phyloP scores from a whole-genome alignment of 805 yeast species.

The Nakazawaea siamensis region DNA sequence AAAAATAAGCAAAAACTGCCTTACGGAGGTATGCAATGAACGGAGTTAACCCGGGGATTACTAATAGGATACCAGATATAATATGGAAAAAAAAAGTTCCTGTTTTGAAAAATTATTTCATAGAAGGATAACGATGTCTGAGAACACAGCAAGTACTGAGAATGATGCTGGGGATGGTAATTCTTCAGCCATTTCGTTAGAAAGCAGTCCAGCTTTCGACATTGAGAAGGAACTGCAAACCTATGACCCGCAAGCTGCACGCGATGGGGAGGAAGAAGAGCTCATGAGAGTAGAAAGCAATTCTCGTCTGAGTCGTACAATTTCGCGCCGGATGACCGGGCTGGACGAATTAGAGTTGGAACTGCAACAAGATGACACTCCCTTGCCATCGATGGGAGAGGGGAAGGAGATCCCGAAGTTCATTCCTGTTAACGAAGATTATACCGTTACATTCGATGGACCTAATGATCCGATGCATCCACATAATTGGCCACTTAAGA shows the following conservation, averaged over 20 bases:
- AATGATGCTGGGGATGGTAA: background rate
- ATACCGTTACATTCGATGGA: constrained; percentile 69
- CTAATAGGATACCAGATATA: no score
- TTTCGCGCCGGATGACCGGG: constrained; percentile 35
- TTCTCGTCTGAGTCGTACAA: background rate
- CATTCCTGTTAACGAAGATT: constrained; percentile 45
- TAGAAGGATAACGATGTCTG: no score
- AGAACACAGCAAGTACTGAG: no score
- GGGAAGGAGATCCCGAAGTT: constrained; percentile 54
- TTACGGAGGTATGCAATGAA: no score
- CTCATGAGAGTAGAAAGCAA: background rate
- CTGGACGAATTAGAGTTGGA: constrained; percentile 20
- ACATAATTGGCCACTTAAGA: constrained; percentile 57
- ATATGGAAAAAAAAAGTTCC: no score
- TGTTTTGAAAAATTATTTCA: no score
- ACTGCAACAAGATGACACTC: constrained; percentile 24
- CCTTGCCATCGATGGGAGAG: constrained; percentile 59
- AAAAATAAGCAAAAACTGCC: no score
- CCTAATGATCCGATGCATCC: constrained; percentile 76
- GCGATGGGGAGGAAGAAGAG: background rate
- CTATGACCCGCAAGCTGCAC: no score
- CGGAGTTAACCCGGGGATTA: no score
- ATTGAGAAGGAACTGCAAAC: background rate
- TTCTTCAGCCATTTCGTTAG: background rate
- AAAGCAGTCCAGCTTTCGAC: background rate